Percentiles rank a stretch among this genome's conserved stretches.
Conservation (phyloP, 1,139 yeast genomes). For the Candida sanyaensis region DNA sequence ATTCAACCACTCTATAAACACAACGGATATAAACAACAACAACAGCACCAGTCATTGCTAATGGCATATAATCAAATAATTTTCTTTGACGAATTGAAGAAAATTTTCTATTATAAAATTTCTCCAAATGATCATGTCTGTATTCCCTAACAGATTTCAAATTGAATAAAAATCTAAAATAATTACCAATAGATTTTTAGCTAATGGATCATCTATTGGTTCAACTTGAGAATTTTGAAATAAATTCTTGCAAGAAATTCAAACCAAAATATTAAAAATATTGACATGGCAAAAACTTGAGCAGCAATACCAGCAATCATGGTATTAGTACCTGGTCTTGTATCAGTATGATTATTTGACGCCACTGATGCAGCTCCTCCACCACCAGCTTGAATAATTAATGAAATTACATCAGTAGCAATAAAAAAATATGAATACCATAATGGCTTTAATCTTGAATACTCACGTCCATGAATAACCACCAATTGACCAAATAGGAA, state of each 20-base stretch:
- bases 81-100: slow-evolving; percentile 38
- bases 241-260: slow-evolving; percentile 52
- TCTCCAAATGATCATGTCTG: slow-evolving; percentile 27
- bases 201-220: slow-evolving; percentile 20
- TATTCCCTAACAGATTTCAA: slow-evolving; percentile 24
- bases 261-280: slow-evolving; percentile 60
- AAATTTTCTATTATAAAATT: slow-evolving; percentile 41
- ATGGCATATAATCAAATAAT: slow-evolving; percentile 50
- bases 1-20: slow-evolving; percentile 77
- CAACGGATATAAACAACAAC: slow-evolving; percentile 69
- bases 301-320: slow-evolving; percentile 83
- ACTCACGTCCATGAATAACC: slow-evolving; percentile 65
- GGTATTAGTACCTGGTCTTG: slow-evolving; percentile 63
- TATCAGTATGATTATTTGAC: slow-evolving; percentile 32
- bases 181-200: slow-evolving; percentile 28
- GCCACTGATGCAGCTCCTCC: slow-evolving; percentile 75
- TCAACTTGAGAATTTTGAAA: slow-evolving; percentile 27
- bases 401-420: slow-evolving; percentile 64
- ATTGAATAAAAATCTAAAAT: slow-evolving; percentile 32
- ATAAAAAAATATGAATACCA: slow-evolving; percentile 72
- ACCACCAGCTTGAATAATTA: slow-evolving; percentile 79
- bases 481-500: slow-evolving; percentile 73
- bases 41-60: slow-evolving; percentile 55
- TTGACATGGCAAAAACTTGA: slow-evolving; percentile 74
- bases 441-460: slow-evolving; percentile 70